Evolutionary conservation across 805 yeast genomes (phyloP), one percentile per base, ranked within the genome.

Genomic region (Metschnikowia proteae): DNA sequence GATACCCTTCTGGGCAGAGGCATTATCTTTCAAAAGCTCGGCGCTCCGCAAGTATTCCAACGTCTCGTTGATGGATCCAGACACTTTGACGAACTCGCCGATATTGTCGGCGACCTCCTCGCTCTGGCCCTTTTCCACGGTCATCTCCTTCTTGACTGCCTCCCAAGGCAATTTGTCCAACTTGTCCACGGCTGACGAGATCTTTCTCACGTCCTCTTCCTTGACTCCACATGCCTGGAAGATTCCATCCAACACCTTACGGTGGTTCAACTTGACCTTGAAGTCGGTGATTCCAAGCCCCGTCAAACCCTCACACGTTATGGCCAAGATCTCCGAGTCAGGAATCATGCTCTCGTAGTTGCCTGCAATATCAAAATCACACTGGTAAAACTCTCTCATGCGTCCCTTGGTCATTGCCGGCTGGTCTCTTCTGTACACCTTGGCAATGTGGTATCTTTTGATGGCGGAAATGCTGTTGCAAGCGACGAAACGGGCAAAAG

Each of bases 391-490:
- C 71, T 94, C 99, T 80, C 99, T 87, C 99, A 94, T 94, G 71
- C 99, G 82, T 53, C 99, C 99, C 71, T 94, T 94, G 45, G 98
- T 92, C 99, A 94, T 94, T 6, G 99, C 99, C 4, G 99, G 99
- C 71, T 94, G 99, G 67, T 94, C 99, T 72, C 99, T 86, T 75
- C 99, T 84, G 73, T 94, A 94, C 47, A 94, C 99, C 68, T 94
- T 94, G 59, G 99, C 99, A 56, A 94, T 88, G 72, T 94, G 99
- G 67, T 83, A 94, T 65, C 99, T 80, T 73, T 94, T 94, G 70
- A 94, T 92, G 63, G 76, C 81, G 59, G 88, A 84, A 52, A 94
- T 81, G 60, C 88, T 89, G 74, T 94, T 94, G 88, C 89, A 87
- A 17, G 99, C 99, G 47, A 92, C 96, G 62, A 80, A 94, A 65